A percentile compares a stretch with the other conserved stretches of the same genome.
phyloP scores from a whole-genome alignment of 179 eudicot species.

The Beta lomatogona region DNA sequence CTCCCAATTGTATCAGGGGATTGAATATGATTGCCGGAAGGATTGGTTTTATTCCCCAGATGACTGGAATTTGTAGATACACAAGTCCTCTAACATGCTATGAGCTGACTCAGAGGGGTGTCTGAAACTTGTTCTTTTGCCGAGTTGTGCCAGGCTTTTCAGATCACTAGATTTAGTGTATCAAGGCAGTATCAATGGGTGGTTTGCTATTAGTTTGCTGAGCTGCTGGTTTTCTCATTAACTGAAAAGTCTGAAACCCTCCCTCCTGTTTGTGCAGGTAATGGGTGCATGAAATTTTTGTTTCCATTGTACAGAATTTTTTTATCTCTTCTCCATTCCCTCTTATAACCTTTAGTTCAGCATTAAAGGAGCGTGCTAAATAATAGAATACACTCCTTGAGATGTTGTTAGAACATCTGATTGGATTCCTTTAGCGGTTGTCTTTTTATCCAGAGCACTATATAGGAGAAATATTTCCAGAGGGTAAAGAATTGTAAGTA shows the following conservation, averaged over 20 bases:
- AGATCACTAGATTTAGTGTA: slow-evolving; percentile 10
- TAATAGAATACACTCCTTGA: slow-evolving; percentile 32
- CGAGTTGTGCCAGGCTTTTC: slow-evolving; percentile 8
- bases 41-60: not conserved
- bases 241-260: slow-evolving; percentile 21
- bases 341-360: slow-evolving; percentile 26
- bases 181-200: slow-evolving; percentile 2
- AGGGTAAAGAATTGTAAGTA: slow-evolving; percentile 39
- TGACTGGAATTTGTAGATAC: slow-evolving; percentile 19
- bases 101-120: slow-evolving; percentile 9
- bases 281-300: slow-evolving; percentile 44
- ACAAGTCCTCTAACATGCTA: slow-evolving; percentile 20
- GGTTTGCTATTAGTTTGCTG: slow-evolving; percentile 8
- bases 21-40: not conserved
- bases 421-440: slow-evolving; percentile 31
- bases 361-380: slow-evolving; percentile 35
- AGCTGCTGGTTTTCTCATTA: slow-evolving; percentile 29
- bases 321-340: slow-evolving; percentile 4
- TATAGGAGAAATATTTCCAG: slow-evolving; percentile 31
- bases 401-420: slow-evolving; percentile 34
- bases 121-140: slow-evolving; percentile 1
- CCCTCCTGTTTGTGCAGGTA: slow-evolving; percentile 38
- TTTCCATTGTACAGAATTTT: slow-evolving; percentile 46
- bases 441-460: slow-evolving; percentile 28
- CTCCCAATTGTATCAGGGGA: slow-evolving; percentile 5